Percentiles rank a stretch among this genome's conserved stretches.
These are phyloP conservation scores for Chytridiales sp. DNA, from an alignment of 371 early-diverging fungal species.

Conservation along the genomic window DNA sequence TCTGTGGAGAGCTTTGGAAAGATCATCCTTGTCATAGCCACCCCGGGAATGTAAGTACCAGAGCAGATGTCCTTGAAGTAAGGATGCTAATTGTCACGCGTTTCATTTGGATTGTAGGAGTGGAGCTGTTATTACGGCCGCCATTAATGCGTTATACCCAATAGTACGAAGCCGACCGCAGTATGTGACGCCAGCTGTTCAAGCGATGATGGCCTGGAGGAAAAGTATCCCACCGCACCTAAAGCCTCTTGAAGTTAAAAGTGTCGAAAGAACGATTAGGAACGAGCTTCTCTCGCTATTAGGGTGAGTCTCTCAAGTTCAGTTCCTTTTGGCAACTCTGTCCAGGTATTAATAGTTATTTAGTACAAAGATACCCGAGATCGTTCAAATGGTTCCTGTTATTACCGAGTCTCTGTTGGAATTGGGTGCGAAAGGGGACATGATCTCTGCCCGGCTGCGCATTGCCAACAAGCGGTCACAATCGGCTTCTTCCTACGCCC, in stretches of 20 bases:
- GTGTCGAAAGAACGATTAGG: conserved; percentile 36
- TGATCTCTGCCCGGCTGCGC: conserved; percentile 18
- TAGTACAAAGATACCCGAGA: conserved; percentile 19
- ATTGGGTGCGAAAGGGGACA: conserved; percentile 34
- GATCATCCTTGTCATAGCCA: not conserved
- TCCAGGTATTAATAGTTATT: not conserved
- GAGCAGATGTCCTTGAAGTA: not conserved
- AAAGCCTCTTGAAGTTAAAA: conserved; percentile 22
- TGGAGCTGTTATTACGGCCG: conserved; percentile 34
- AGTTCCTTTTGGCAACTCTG: conserved; percentile 3
- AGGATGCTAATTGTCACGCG: not conserved
- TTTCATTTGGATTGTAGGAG: not conserved
- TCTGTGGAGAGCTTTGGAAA: conserved; percentile 9
- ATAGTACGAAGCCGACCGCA: conserved; percentile 23
- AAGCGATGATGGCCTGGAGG: conserved; percentile 21
- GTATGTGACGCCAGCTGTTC: conserved; percentile 17
- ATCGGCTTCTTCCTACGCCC: conserved; percentile 7
- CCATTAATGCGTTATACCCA: conserved; percentile 34
- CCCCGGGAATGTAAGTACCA: not conserved
- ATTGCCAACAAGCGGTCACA: conserved; percentile 12
- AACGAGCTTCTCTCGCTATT: conserved; percentile 28
- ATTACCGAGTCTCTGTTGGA: conserved; percentile 28
- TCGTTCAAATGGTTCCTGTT: conserved; percentile 12
- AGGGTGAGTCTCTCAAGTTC: conserved; percentile 15
- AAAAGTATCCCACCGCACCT: conserved; percentile 13